Evolutionary conservation across 108 stramenopile genomes (phyloP).

Genomic region (Skeletonema potamos): DNA sequence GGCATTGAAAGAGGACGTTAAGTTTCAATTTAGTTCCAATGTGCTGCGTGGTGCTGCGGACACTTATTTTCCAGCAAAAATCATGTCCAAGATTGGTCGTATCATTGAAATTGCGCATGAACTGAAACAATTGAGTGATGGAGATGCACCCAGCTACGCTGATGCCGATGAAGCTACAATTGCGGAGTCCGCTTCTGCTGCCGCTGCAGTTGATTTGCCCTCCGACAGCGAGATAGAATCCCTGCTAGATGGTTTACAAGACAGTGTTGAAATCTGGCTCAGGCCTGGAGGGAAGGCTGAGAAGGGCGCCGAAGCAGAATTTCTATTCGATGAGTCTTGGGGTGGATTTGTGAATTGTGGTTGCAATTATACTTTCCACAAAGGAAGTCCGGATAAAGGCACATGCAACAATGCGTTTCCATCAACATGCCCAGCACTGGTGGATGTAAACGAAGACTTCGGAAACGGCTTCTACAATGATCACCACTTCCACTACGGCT

Average conservation of each 20-base stretch:
- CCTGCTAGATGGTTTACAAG: conserved; percentile 62
- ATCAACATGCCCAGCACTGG: conserved; percentile 84
- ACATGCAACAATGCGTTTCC: conserved; percentile 71
- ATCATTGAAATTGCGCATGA: conserved; percentile 85
- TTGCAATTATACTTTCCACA: conserved; percentile 67
- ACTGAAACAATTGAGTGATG: conserved; percentile 42
- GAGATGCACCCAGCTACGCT: conserved; percentile 30
- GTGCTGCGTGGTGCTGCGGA: conserved; percentile 89
- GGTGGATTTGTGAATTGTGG: conserved; percentile 94
- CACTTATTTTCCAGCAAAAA: conserved; percentile 93
- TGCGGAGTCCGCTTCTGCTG: conserved; percentile 42
- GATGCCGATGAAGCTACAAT: conserved; percentile 29
- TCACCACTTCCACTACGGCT: conserved; percentile 65
- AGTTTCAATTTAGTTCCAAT: conserved; percentile 69
- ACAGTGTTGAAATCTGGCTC: conserved; percentile 86
- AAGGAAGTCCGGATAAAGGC: conserved; percentile 32
- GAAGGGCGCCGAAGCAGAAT: conserved; percentile 82
- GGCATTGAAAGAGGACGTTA: conserved; percentile 54
- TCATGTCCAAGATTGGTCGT: conserved; percentile 89
- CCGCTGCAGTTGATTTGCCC: conserved; percentile 53
- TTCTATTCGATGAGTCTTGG: conserved; percentile 88
- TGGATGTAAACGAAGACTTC: conserved; percentile 87
- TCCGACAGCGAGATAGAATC: conserved; percentile 47
- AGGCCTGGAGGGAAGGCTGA: conserved; percentile 57
- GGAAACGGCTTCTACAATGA: conserved; percentile 67